Evolutionary conservation across 768 basidiomycete genomes (phyloP).

Genomic region (Butyriboletus loyo): DNA sequence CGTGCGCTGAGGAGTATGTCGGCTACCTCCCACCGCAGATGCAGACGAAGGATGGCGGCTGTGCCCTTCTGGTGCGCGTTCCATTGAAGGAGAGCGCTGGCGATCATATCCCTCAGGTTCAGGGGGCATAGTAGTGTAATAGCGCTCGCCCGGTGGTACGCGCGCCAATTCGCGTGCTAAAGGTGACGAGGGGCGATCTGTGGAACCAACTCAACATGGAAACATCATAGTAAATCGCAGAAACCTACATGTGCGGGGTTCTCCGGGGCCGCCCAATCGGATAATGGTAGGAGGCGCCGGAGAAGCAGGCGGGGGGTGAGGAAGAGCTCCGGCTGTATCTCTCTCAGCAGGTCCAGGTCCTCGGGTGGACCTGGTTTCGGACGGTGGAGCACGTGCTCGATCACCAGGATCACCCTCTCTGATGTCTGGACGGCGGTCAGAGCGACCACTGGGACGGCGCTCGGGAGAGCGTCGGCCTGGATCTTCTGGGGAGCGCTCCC

Average conservation of each 20-base stretch:
- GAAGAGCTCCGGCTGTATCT: background rate
- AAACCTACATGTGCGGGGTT: slow-evolving; percentile 16
- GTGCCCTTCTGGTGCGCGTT: background rate
- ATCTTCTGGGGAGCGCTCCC: slow-evolving; percentile 11
- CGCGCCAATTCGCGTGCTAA: slow-evolving; percentile 4
- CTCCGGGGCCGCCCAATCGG: slow-evolving; percentile 20
- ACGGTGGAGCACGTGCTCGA: slow-evolving; percentile 8
- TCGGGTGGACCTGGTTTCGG: slow-evolving; percentile 5
- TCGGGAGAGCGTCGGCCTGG: background rate
- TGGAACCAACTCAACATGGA: slow-evolving; percentile 4
- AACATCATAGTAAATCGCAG: background rate
- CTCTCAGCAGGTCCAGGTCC: slow-evolving; percentile 13
- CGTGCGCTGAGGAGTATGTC: slow-evolving; percentile 9
- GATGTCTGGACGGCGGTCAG: slow-evolving; percentile 3
- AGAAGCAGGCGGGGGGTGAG: slow-evolving; percentile 14
- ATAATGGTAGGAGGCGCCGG: slow-evolving; percentile 30
- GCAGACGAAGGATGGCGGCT: slow-evolving; percentile 12
- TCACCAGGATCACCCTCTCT: slow-evolving; percentile 17
- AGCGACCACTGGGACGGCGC: slow-evolving; percentile 13
- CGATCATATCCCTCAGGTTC: background rate
- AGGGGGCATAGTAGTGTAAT: slow-evolving; percentile 14
- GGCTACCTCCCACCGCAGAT: slow-evolving; percentile 1
- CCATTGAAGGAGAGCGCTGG: background rate
- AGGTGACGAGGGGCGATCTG: slow-evolving; percentile 19
- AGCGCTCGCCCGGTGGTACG: slow-evolving; percentile 10